Evolutionary conservation across 2,329 filamentous ascomycete species (phyloP), one percentile per base, ranked within the genome.

Genomic region (Botrytis galanthina): DNA sequence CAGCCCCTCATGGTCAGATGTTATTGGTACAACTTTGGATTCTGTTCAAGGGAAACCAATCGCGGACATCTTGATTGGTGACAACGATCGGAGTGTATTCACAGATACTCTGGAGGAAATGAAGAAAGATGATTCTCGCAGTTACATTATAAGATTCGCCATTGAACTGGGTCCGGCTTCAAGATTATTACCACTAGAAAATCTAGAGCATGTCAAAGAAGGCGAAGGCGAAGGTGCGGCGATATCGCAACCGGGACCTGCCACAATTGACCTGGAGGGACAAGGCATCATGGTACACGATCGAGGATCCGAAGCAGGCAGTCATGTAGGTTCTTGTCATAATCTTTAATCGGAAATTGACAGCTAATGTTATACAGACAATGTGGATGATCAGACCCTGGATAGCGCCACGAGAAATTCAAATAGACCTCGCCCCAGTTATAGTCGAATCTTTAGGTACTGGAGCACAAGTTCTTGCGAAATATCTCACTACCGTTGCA

Each of bases 301-400:
- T 82, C 90, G 92, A 75, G 89, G 92, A 20, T 93, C 94, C 54
- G 94, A 94, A 70, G 92, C 91, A 73, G 93, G 96, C 81, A 96
- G 93, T 80, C 95, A 98, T 86, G 94, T 97, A 88, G 86, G 93
- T 87, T 72, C n/a, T 29, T 54, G 48, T 73, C 70, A 60, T 70
- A n/a, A 10, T 29, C 54, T 61, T 44, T 51, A 18, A 18, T 73
- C 10, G 69, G 46, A n/a, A 60, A 71, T 64, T 68, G 48, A 59
- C 75, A 78, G 77, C 80, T 83, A 73, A 83, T 77, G 75, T 64
- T 66, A 72, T 74, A 70, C 79, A 97, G 93, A 97, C 94, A 29
- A 99, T 99, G 97, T 99, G 96, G 96, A 99, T 99, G 94, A 90
- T 99, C 78, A 93, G 96, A 76, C 96, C 95, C 3, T 97, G 94